phyloP scores from a whole-genome alignment of 306 rosid genomes.

The Hippophae rhamnoides region DNA sequence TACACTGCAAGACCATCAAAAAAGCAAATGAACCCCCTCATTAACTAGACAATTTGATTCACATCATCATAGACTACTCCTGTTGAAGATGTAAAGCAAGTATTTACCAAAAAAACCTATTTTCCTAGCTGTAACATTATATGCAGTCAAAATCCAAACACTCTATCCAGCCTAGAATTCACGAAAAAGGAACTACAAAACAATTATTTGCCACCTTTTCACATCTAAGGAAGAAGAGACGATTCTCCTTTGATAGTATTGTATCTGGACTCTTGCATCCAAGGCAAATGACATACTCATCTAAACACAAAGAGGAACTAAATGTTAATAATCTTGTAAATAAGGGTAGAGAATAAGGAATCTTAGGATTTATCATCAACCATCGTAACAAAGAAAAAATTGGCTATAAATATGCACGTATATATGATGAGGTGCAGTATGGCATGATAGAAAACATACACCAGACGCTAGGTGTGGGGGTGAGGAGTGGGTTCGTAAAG shows the following conservation, averaged over 20 bases:
- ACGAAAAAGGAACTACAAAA: too few relatives aligned
- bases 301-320: slow-evolving; percentile 25
- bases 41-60: neutral
- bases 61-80: neutral
- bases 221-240: slow-evolving; percentile 77
- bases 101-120: too few relatives aligned
- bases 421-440: too few relatives aligned
- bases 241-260: slow-evolving; percentile 79
- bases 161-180: neutral
- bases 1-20: slow-evolving; percentile 46
- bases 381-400: too few relatives aligned
- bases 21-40: neutral
- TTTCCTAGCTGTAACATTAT: too few relatives aligned
- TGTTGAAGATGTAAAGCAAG: too few relatives aligned
- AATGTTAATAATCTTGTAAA: neutral
- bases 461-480: too few relatives aligned
- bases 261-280: slow-evolving; percentile 93
- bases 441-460: too few relatives aligned
- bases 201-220: slow-evolving; percentile 47
- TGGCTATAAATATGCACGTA: too few relatives aligned
- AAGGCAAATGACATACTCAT: slow-evolving; percentile 73
- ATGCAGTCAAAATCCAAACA: neutral
- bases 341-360: too few relatives aligned
- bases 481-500: too few relatives aligned
- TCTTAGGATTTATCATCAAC: neutral